These are phyloP conservation scores for Acarospora socialis DNA, from an alignment of 2,329 filamentous ascomycete species.

Conservation along the genomic window DNA sequence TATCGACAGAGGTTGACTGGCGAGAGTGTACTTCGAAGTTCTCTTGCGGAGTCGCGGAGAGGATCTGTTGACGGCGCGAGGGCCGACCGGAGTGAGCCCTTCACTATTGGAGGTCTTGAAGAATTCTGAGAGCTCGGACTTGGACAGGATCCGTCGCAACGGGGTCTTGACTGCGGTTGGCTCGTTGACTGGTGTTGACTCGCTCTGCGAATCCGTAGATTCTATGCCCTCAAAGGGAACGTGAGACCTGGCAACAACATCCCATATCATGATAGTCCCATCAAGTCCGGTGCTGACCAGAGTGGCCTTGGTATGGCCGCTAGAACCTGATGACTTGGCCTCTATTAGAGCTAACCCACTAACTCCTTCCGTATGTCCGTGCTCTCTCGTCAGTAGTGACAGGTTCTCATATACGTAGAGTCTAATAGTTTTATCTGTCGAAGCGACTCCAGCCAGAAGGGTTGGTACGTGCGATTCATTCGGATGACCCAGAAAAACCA, in stretches of 20 bases:
- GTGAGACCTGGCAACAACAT: too few species aligned
- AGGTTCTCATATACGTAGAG: conserved; percentile 73
- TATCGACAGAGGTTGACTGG: conserved; percentile 13
- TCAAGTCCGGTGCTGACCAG: conserved; percentile 65
- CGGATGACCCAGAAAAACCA: conserved; percentile 45
- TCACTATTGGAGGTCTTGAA: conserved; percentile 26
- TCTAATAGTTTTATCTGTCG: conserved; percentile 88
- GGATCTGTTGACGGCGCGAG: conserved; percentile 29
- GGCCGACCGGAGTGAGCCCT: too few species aligned
- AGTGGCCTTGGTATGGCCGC: conserved; percentile 31
- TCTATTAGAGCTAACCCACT: conserved; percentile 67
- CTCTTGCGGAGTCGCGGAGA: conserved; percentile 41
- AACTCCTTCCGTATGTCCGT: conserved; percentile 89
- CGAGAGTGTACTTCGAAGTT: conserved; percentile 38
- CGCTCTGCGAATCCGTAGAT: too few species aligned
- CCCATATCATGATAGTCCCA: conserved; percentile 73
- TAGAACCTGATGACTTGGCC: conserved; percentile 27
- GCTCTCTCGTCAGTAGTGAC: conserved; percentile 69
- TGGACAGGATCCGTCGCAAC: conserved; percentile 71
- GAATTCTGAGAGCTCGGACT: conserved; percentile 73
- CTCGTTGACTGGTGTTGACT: conserved; percentile 31
- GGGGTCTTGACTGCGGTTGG: conserved; percentile 51
- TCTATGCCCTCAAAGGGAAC: too few species aligned
- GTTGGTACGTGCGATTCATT: conserved; percentile 43
- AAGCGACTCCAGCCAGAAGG: conserved; percentile 74